These are phyloP conservation scores for Patellifolia procumbens DNA, from an alignment of 179 eudicot species.

Conservation along the genomic window DNA sequence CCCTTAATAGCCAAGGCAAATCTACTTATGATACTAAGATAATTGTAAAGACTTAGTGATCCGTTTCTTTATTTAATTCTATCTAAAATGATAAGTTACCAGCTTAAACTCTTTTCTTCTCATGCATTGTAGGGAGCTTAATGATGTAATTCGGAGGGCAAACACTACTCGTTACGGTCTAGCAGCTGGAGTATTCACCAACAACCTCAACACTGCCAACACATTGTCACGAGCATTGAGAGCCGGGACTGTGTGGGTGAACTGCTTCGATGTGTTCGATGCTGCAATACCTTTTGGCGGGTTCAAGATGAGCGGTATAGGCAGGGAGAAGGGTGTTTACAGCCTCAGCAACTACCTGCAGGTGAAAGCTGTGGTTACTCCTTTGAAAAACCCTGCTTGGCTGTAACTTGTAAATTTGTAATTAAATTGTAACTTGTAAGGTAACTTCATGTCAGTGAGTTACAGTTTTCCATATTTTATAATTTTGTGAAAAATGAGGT, in stretches of 20 bases:
- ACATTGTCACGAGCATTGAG: constrained; percentile 62
- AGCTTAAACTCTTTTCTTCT: background rate
- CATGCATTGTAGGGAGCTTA: constrained; percentile 47
- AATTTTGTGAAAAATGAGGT: background rate
- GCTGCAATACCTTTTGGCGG: constrained; percentile 92
- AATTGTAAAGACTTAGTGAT: background rate
- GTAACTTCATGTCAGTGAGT: background rate
- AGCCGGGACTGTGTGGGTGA: constrained; percentile 85
- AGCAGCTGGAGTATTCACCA: constrained; percentile 83
- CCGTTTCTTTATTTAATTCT: background rate
- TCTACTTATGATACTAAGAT: too few relatives aligned
- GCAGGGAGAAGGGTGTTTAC: constrained; percentile 79
- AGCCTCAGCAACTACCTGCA: constrained; percentile 78
- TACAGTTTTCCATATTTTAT: background rate
- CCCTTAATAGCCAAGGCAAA: too few relatives aligned
- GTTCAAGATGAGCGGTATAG: constrained; percentile 85
- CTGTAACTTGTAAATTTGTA: constrained; percentile 37
- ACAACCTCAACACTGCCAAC: constrained; percentile 68
- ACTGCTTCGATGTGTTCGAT: constrained; percentile 78
- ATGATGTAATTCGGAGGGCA: constrained; percentile 76
- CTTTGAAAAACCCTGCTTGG: constrained; percentile 78
- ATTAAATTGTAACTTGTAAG: constrained; percentile 3
- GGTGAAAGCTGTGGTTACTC: constrained; percentile 77
- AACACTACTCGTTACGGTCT: constrained; percentile 65
- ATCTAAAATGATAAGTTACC: background rate